Evolutionary conservation across 2,329 filamentous ascomycete species (phyloP).

Genomic region (Byssochlamys sp.): DNA sequence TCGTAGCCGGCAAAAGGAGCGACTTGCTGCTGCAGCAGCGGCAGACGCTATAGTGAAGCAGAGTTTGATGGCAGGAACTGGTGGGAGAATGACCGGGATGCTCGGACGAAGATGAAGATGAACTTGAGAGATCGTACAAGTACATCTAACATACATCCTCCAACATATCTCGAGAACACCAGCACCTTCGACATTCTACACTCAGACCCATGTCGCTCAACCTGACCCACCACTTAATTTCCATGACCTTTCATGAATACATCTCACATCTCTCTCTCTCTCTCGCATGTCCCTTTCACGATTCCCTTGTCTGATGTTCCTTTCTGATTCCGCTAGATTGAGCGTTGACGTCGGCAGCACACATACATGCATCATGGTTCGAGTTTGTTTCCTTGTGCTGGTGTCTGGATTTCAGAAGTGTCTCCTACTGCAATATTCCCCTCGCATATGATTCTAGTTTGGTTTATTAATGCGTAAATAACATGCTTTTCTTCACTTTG

Average conservation of each 20-base stretch:
- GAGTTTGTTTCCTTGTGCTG: background rate
- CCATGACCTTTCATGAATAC: background rate
- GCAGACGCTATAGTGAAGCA: slow-evolving; percentile 91
- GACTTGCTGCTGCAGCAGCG: slow-evolving; percentile 77
- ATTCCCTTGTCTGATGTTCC: slow-evolving; percentile 3
- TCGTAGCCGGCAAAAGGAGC: slow-evolving; percentile 83
- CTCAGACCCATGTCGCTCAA: background rate
- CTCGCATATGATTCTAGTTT: background rate
- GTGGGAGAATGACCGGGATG: slow-evolving; percentile 43
- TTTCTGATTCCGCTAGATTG: slow-evolving; percentile 1
- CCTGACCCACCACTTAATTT: background rate
- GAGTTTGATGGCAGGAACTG: slow-evolving; percentile 59
- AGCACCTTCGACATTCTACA: too few species aligned
- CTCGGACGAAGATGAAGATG: slow-evolving; percentile 22
- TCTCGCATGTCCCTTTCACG: slow-evolving; percentile 6
- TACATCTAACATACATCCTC: too few species aligned
- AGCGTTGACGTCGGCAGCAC: background rate
- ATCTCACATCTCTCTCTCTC: background rate
- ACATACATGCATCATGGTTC: background rate
- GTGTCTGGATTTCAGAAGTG: background rate
- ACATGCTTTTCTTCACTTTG: background rate
- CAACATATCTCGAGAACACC: too few species aligned
- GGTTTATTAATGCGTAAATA: background rate
- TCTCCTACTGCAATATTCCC: background rate
- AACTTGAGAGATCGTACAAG: background rate